These are phyloP conservation scores for Micractinium conductrix DNA, from an alignment of 139 green algal genomes.

Conservation along the genomic window DNA sequence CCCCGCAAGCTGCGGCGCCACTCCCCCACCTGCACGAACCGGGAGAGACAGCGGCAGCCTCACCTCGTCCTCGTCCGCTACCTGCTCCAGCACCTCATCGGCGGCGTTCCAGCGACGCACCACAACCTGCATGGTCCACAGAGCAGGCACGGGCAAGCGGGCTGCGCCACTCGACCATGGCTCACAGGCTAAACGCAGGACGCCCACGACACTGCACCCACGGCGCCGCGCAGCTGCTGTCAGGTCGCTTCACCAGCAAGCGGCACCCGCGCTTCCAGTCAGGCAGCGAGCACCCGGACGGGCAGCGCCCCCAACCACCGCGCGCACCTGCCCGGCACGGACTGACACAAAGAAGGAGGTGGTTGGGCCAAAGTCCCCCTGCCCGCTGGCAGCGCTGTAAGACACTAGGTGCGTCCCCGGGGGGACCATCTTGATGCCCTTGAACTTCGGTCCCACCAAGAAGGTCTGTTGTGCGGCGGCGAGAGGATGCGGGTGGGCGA, in stretches of 20 bases:
- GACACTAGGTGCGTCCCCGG: conserved; percentile 85
- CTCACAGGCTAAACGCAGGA: no score
- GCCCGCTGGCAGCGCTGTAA: conserved; percentile 56
- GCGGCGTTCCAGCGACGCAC: conserved; percentile 65
- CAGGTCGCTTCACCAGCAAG: no score
- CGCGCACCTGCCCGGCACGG: background rate
- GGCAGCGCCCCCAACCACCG: no score
- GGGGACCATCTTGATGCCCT: conserved; percentile 93
- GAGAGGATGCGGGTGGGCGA: background rate
- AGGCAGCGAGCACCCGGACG: no score
- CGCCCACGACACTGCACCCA: no score
- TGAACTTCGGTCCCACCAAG: conserved; percentile 77
- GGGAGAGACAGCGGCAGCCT: no score
- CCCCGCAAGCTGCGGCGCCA: no score
- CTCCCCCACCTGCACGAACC: no score
- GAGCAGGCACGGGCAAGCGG: no score
- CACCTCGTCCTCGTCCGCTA: conserved; percentile 74
- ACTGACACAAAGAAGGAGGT: conserved; percentile 63
- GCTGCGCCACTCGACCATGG: no score
- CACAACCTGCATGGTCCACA: conserved; percentile 42
- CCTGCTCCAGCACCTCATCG: conserved; percentile 62
- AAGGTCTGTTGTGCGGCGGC: conserved; percentile 69
- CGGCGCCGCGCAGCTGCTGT: no score
- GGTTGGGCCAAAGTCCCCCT: conserved; percentile 53
- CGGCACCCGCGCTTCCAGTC: no score